Evolutionary conservation across 2,329 filamentous ascomycete genomes (phyloP).

Genomic region (Boeremia exigua): DNA sequence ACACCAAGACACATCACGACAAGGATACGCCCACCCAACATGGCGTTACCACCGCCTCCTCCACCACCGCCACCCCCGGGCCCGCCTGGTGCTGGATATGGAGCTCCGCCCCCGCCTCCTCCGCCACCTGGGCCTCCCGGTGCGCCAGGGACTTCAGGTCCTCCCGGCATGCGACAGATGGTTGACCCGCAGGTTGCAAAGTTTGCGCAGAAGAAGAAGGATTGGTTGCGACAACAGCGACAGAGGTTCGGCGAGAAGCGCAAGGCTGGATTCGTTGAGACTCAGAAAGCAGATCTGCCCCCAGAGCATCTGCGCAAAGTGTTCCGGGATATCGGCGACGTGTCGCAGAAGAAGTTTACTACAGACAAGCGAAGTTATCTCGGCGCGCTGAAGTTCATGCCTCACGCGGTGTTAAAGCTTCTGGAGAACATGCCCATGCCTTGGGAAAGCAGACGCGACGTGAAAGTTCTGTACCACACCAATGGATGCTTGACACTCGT

Average conservation of each 20-base stretch:
- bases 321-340: conserved; percentile 97
- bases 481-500: conserved; percentile 97
- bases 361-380: conserved; percentile 98
- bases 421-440: conserved; percentile 99
- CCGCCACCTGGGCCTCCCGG: conserved; percentile 55
- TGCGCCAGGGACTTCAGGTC: conserved; percentile 56
- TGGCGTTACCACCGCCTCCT: conserved; percentile 51
- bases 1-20: conserved; percentile 20
- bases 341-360: conserved; percentile 99
- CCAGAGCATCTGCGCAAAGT: conserved; percentile 98
- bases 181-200: conserved; percentile 87
- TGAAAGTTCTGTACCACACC: conserved; percentile 97
- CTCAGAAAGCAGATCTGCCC: conserved; percentile 98
- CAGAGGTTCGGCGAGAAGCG: conserved; percentile 97
- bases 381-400: conserved; percentile 98
- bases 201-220: conserved; percentile 98
- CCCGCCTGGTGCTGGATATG: conserved; percentile 32
- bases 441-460: conserved; percentile 94
- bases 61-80: conserved; percentile 48
- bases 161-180: conserved; percentile 76
- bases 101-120: conserved; percentile 64
- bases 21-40: conserved; percentile 15
- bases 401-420: conserved; percentile 94
- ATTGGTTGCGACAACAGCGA: conserved; percentile 92
- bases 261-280: conserved; percentile 95